Conservation (phyloP, 225 moss, liverwort and hornwort species). For the Neckera pumila region DNA sequence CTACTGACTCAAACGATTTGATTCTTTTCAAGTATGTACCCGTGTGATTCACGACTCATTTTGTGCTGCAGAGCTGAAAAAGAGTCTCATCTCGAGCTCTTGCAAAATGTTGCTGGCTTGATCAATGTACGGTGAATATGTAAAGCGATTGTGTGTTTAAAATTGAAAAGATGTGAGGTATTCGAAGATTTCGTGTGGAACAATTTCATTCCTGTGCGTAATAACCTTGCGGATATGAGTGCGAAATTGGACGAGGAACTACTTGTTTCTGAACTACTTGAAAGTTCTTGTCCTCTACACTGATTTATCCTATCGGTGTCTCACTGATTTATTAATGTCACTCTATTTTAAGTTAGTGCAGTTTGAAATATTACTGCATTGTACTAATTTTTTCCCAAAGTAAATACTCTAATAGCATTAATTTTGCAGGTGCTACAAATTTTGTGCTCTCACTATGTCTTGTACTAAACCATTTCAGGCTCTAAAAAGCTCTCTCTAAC, state of each 20-base stretch:
- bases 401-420: not conserved
- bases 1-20: no score
- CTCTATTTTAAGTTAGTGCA: not conserved
- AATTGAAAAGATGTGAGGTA: not conserved
- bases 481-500: not conserved
- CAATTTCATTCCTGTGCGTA: not conserved
- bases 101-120: not conserved
- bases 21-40: not conserved
- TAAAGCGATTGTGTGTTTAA: not conserved
- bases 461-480: not conserved
- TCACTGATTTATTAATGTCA: not conserved
- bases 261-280: not conserved
- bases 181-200: not conserved
- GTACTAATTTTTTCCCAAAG: not conserved
- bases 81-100: not conserved
- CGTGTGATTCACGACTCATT: not conserved
- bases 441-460: no score
- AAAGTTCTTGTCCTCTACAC: not conserved
- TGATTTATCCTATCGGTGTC: not conserved
- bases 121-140: not conserved
- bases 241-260: not conserved
- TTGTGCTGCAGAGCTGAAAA: not conserved
- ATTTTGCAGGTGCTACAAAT: not conserved
- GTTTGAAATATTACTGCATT: not conserved
- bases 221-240: not conserved